phyloP scores from a whole-genome alignment of 2,329 filamentous ascomycete species.

The Neurospora sp. region DNA sequence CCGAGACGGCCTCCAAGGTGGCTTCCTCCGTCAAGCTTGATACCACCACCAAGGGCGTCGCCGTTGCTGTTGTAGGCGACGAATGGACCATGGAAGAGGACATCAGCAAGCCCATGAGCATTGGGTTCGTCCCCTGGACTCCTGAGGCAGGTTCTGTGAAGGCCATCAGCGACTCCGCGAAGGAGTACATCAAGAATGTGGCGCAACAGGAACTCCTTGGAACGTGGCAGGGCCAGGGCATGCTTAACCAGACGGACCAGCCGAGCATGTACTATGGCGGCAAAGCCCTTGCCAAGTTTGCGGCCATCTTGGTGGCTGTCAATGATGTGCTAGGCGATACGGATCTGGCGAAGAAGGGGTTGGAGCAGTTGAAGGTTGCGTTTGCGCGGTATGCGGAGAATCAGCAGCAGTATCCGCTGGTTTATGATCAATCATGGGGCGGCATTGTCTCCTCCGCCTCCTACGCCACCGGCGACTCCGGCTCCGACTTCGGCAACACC shows the following conservation, averaged over 20 bases:
- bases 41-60: constrained; percentile 77
- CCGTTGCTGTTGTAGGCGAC: constrained; percentile 60
- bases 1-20: constrained; percentile 39
- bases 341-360: constrained; percentile 43
- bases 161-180: constrained; percentile 41
- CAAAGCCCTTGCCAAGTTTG: constrained; percentile 74
- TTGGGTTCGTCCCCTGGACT: constrained; percentile 74
- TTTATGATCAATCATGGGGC: constrained; percentile 63
- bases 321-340: constrained; percentile 52
- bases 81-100: constrained; percentile 70
- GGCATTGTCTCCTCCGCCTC: constrained; percentile 69
- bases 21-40: constrained; percentile 49
- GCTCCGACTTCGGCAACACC: constrained; percentile 81
- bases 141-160: constrained; percentile 38
- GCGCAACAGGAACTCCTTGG: constrained; percentile 56
- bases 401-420: constrained; percentile 54
- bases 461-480: constrained; percentile 57
- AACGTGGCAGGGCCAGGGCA: constrained; percentile 48
- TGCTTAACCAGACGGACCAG: constrained; percentile 60
- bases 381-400: constrained; percentile 60
- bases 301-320: constrained; percentile 54
- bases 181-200: constrained; percentile 47
- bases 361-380: constrained; percentile 53
- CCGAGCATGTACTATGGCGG: constrained; percentile 92
- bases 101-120: constrained; percentile 53